Conservation (phyloP, 352 stramenopile genomes). For the Globisporangium rhizosaccharum region DNA sequence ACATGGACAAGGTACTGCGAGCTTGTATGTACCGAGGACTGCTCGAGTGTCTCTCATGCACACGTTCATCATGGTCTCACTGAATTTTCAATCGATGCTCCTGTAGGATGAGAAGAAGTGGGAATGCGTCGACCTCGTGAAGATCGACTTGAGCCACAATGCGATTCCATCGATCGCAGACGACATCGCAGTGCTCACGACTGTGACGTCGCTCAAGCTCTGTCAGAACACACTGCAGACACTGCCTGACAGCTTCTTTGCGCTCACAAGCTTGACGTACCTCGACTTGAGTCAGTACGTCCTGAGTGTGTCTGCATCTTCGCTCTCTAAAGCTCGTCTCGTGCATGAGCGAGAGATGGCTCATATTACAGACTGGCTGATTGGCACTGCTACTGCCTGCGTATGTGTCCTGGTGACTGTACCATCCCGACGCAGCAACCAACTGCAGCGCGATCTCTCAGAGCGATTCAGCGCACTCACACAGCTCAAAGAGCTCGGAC, state of each 20-base stretch:
- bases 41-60: background rate
- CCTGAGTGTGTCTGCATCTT: background rate
- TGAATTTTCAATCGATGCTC: background rate
- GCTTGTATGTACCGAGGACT: background rate
- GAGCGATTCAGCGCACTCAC: constrained; percentile 41
- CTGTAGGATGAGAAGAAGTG: constrained; percentile 77
- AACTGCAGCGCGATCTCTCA: constrained; percentile 46
- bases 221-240: constrained; percentile 55
- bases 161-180: constrained; percentile 45
- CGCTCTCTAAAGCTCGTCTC: too few species aligned
- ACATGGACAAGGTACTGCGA: constrained; percentile 55
- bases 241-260: constrained; percentile 63
- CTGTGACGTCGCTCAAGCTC: constrained; percentile 61
- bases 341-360: too few species aligned
- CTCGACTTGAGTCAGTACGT: constrained; percentile 75
- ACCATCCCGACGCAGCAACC: constrained; percentile 34
- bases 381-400: background rate
- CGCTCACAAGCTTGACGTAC: constrained; percentile 49
- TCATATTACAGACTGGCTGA: too few species aligned
- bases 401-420: background rate
- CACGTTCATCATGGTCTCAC: background rate
- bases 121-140: constrained; percentile 79
- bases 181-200: constrained; percentile 45
- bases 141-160: constrained; percentile 82
- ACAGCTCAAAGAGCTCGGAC: constrained; percentile 55